A percentile compares a stretch with the other conserved stretches of the same genome.
These are phyloP conservation scores for Penicillium fimorum DNA, from an alignment of 495 filamentous ascomycete species.

Conservation along the genomic window DNA sequence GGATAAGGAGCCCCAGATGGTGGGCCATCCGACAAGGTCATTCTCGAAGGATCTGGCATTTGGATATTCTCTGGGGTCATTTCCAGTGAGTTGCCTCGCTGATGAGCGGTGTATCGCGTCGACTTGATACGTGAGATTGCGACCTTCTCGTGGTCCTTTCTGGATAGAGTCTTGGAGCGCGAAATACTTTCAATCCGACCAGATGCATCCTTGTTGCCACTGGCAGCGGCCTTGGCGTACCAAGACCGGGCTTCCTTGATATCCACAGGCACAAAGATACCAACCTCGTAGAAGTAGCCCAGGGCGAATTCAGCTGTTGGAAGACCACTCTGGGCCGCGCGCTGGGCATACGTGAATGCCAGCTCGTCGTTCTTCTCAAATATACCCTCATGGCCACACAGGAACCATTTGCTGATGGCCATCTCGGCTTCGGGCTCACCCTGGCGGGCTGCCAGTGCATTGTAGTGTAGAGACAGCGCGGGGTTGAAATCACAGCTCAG, in stretches of 20 bases:
- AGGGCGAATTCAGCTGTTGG: constrained; percentile 94
- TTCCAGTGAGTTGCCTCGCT: constrained; percentile 54
- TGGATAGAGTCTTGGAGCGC: constrained; percentile 80
- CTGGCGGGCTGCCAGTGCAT: constrained; percentile 87
- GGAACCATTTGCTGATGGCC: constrained; percentile 97
- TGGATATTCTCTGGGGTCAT: constrained; percentile 60
- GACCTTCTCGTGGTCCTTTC: constrained; percentile 88
- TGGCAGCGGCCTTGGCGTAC: constrained; percentile 87
- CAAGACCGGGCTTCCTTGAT: constrained; percentile 80
- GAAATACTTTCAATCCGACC: constrained; percentile 80
- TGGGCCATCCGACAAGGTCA: constrained; percentile 45
- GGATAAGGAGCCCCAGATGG: constrained; percentile 40
- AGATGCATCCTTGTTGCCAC: constrained; percentile 88
- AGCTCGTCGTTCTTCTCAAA: constrained; percentile 95
- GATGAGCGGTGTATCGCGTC: constrained; percentile 76
- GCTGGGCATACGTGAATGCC: constrained; percentile 85
- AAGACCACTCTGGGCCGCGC: constrained; percentile 75
- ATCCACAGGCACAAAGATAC: constrained; percentile 79
- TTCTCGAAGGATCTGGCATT: constrained; percentile 67
- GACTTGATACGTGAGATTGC: constrained; percentile 90
- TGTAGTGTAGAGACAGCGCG: constrained; percentile 89
- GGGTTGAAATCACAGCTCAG: constrained; percentile 95
- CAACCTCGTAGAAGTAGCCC: constrained; percentile 97
- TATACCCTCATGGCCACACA: constrained; percentile 86
- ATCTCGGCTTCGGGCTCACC: constrained; percentile 89